Percentiles rank a stretch among this genome's conserved stretches.
These are phyloP conservation scores for Zarea fungicola DNA, from an alignment of 2,329 filamentous ascomycete genomes.

Conservation along the genomic window DNA sequence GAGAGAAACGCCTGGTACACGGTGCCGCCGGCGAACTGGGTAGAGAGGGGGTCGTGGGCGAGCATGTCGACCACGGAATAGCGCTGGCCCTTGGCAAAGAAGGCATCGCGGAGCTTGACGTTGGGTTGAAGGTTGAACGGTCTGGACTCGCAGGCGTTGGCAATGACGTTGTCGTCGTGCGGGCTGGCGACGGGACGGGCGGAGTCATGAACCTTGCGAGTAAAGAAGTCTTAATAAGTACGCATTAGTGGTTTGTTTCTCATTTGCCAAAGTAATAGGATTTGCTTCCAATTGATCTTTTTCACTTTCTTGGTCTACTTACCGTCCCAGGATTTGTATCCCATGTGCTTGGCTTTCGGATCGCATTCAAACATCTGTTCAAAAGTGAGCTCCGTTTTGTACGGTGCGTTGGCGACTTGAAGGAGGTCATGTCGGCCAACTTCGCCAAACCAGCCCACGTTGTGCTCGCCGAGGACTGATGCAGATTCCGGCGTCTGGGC, in stretches of 20 bases:
- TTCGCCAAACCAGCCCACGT: conserved; percentile 51
- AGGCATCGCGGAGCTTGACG: conserved; percentile 52
- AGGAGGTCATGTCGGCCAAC: conserved; percentile 44
- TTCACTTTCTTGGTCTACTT: conserved; percentile 14
- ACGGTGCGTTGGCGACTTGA: conserved; percentile 45
- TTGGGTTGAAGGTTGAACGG: conserved; percentile 47
- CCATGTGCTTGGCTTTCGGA: conserved; percentile 46
- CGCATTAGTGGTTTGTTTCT: conserved; percentile 4
- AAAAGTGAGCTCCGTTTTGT: conserved; percentile 41
- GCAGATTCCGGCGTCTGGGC: conserved; percentile 47
- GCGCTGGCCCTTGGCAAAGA: conserved; percentile 66
- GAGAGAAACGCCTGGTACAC: conserved; percentile 68
- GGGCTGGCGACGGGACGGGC: conserved; percentile 55
- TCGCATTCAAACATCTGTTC: conserved; percentile 60
- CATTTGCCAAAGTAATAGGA: no score
- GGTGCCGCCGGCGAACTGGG: conserved; percentile 56
- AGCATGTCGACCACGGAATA: conserved; percentile 64
- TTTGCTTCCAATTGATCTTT: background rate
- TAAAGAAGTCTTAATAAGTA: conserved; percentile 53
- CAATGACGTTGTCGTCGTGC: conserved; percentile 48
- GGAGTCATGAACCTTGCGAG: conserved; percentile 46
- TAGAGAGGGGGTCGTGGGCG: conserved; percentile 44
- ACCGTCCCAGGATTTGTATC: conserved; percentile 65
- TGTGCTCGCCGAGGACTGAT: conserved; percentile 40
- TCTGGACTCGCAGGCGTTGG: conserved; percentile 61